Base-by-base conservation (phyloP, 225 moss, liverwort and hornwort genomes). In the Pleurozium schreberi region DNA sequence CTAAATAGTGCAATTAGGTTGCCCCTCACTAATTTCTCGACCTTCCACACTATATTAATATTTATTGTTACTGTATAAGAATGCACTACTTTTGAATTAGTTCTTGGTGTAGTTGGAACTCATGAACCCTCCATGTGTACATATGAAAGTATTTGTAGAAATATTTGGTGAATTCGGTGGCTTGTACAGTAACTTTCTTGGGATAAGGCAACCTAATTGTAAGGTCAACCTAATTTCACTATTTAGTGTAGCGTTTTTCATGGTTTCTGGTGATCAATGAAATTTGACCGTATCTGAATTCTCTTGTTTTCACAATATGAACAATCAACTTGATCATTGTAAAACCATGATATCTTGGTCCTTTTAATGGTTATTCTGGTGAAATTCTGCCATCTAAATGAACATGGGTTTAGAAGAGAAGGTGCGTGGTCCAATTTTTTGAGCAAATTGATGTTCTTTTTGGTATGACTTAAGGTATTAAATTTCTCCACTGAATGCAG, bases 401-500 rank as follows among this genome's bases (percentile, higher is more conserved):
- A 86, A 20, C 8, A n/a, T 50, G 62, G n/a, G 47, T n/a, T 62
- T 50, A 10, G 14, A 22, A 43, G 18, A 70, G 49, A 83, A 79
- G 50, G 65, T 49, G n/a, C 50, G 40, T 70, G 12, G 63, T 62
- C 77, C 18, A 77, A 18, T 86, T 33, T 80, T 27, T 45, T 33
- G 63, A 82, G 45, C 25, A 79, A 82, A 49, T 49, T 42, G 28
- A 59, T 25, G 3, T 81, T 34, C 12, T 18, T 62, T 40, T 42
- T 58, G 40, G 65, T 67, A 42, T 34, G n/a, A n/a, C 17, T 76
- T 14, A n/a, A n/a, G n/a, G n/a, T n/a, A 55, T 8, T 79, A 52
- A 74, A 64, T 47, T 42, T 60, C 58, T 82, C 50, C 68, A 86
- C 38, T 73, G 55, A 71, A 50, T 90, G 88, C 92, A 92, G 94